Base-by-base conservation (phyloP, 768 basidiomycete species). In the Hericium alpestre region DNA sequence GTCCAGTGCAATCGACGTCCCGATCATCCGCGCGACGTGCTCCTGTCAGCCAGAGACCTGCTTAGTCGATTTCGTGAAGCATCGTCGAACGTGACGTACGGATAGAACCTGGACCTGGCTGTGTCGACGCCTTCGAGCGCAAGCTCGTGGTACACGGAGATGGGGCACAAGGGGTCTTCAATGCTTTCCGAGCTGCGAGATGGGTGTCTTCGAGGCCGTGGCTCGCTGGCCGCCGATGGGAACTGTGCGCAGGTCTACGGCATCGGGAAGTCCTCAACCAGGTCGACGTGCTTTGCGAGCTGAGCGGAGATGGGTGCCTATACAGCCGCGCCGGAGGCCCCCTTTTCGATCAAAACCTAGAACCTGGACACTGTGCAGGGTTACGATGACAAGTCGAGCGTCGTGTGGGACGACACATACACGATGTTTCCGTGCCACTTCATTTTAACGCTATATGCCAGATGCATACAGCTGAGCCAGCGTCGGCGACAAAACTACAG, bases 91-190 rank as follows among this genome's bases (percentile, higher is more conserved):
- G 62, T 54, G 16, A 65, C 54, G 1, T 64, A 63, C 27, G 71
- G 64, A 20, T 75, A 66, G 23, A 23, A 23, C 23, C 23, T 23
- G 11, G 65, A 66, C 23, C 65, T 65, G 3, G 74, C 63, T 37
- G 27, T 70, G 27, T 70, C 57, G 10, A 79, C 69, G 0, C 76
- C 78, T 6, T 78, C 75, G 39, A 78, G 67, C 0, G 72, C 78
- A 41, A 81, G 75, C 60, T 86, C 83, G 12, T 82, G 64, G 60
- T 85, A 85, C 1, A 85, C 76, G 0, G 83, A 85, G 1, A 81
- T 84, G 10, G 86, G 84, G 60, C 84, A 86, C 4, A 86, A 71
- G 0, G 80, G 72, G 37, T 49, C 57, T 18, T 58, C 57, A 38
- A 52, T 77, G 7, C 13, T 62, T 58, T 12, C 71, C 72, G 6